Evolutionary conservation across 352 stramenopile genomes (phyloP), one percentile per base, ranked within the genome.

Genomic region (Labyrinthula sp.): DNA sequence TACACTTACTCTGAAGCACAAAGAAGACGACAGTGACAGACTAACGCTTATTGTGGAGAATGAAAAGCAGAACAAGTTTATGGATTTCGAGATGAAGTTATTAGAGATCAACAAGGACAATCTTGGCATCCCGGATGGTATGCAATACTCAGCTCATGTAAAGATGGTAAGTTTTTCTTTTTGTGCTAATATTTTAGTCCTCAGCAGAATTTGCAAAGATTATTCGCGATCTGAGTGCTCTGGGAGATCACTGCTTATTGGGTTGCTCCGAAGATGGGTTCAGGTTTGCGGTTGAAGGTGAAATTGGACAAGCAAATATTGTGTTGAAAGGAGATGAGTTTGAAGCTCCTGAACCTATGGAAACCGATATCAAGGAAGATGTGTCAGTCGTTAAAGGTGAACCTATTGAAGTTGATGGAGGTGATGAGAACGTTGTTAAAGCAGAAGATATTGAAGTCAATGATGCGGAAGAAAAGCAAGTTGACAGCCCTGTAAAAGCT

Each of bases 81-180:
- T 77, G 33, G 80, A 93, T 48, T 93, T 93, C 60, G 92, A 93
- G 60, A 71, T 98, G 40, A 97, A 98, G 74, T 75, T 99, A 35
- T 97, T 99, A 36, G 89, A 95, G 62, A 96, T 99, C 73, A 87
- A 97, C 61, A 84, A 69, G 46, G 90, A 99, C 58, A 85, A 95
- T 64, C 66, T 99, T 26, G 85, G 82, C 28, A 97, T 99, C 52
- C 89, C 89, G 2, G 83, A 93, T 40, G n/a, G n/a, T n/a, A 95
- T 84, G 12, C 82, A 95, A 58, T 99, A 97, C 73, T 90, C 94
- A 54, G 82, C 79, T 35, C 79, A 67, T 2, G 73, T 89, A 40
- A 73, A 67, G 43, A 62, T 67, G 17, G 20, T 20, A 8, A 33
- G 12, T 38, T n/a, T 20, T 64, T 77, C 43, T 52, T 65, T 45